Evolutionary conservation across 2,329 filamentous ascomycete species (phyloP).

Genomic region (Elsinoe perseae): DNA sequence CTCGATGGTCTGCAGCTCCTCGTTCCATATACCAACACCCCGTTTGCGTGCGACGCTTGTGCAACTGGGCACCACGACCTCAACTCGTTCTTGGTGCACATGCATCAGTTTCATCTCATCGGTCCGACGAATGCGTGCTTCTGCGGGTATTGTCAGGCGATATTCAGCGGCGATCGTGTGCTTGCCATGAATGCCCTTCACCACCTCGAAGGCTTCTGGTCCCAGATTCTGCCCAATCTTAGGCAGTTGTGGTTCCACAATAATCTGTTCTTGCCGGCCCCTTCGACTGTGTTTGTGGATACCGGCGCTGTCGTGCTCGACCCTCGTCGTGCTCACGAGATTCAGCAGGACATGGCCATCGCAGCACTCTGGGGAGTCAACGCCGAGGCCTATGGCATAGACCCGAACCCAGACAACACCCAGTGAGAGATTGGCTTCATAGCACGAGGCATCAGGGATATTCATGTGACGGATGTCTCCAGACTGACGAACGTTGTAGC

Average conservation of each 20-base stretch:
- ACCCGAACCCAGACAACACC: background rate
- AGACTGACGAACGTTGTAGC: background rate
- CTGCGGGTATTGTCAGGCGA: background rate
- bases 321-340: background rate
- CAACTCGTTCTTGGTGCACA: background rate
- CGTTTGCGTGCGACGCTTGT: conserved; percentile 3
- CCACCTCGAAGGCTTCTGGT: background rate
- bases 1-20: background rate
- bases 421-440: background rate
- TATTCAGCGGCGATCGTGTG: background rate
- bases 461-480: conserved; percentile 11
- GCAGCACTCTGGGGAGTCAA: background rate
- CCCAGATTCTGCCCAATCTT: background rate
- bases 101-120: background rate
- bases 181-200: background rate
- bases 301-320: background rate
- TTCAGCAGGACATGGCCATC: background rate
- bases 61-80: background rate
- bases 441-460: background rate
- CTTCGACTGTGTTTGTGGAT: too few relatives aligned
- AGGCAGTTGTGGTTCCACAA: background rate
- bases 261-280: too few relatives aligned
- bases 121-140: background rate
- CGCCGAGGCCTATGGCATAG: background rate
- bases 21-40: background rate